Evolutionary conservation across 1,284 basidiomycete species (phyloP), one percentile per base, ranked within the genome.

Genomic region (Apiotrichum laibachii): DNA sequence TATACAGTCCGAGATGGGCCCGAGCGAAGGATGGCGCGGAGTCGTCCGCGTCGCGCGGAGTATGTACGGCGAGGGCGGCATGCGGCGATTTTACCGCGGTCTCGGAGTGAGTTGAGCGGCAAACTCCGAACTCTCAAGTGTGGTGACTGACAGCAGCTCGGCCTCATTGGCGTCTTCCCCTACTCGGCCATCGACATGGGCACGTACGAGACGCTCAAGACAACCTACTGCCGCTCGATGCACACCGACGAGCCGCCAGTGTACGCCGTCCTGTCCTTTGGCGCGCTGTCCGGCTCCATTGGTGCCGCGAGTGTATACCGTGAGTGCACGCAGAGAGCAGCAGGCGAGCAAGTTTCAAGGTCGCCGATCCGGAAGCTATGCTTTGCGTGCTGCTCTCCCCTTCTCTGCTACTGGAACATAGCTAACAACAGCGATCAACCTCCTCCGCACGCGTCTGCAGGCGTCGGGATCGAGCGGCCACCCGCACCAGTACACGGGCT

Each of bases 401-500:
- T n/a, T n/a, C n/a, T n/a, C n/a, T n/a, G n/a, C n/a, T n/a, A n/a
- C n/a, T n/a, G n/a, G n/a, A n/a, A n/a, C n/a, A n/a, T n/a, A n/a
- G n/a, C n/a, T n/a, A n/a, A n/a, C n/a, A n/a, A n/a, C 59, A 79
- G 76, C 90, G 8, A 81, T 95, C 65, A 98, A 96, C 78, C 84
- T 99, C 42, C 88, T 99, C 21, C 85, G 95, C 33, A 99, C 96
- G 12, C 86, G 95, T 50, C 76, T 99, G 59, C 96, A 99, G 79
- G 96, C 96, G 2, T 93, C 92, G 0, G 96, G 96, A 1, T 94
- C 91, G 1, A 85, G 89, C 0, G 91, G 92, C 1, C 93, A 97
- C 74, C 92, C 92, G 2, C 88, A 93, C 65, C 82, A 80, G 18
- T 99, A 99, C 77, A 85, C 83, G 4, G 93, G 94, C 26, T 88